phyloP scores from a whole-genome alignment of 73 alveolate genomes.

The Effrenium voratum region DNA sequence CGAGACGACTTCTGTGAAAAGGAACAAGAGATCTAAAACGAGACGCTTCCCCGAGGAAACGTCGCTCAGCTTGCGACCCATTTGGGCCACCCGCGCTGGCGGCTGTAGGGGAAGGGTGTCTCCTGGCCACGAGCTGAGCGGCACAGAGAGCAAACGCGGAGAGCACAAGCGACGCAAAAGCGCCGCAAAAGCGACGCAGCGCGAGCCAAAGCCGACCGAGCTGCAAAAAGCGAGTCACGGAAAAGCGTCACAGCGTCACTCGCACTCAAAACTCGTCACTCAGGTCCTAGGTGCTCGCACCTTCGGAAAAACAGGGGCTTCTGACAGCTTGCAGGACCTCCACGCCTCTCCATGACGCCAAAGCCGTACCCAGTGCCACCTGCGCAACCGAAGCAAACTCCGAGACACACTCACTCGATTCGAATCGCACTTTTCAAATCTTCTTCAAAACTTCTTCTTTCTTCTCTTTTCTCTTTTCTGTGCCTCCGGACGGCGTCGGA shows the following conservation, averaged over 20 bases:
- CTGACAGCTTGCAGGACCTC: not conserved
- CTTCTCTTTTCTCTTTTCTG: not conserved
- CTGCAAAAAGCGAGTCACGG: no score
- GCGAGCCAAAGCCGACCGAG: no score
- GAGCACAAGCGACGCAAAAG: no score
- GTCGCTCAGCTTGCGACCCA: no score
- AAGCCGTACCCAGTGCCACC: not conserved
- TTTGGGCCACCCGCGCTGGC: conserved; percentile 30
- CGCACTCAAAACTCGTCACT: no score
- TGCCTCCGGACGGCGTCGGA: conserved; percentile 26
- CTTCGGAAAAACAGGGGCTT: no score
- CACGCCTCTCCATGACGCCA: not conserved
- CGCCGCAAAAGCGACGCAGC: no score
- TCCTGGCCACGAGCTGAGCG: no score
- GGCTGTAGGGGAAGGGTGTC: not conserved
- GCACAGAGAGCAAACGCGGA: no score
- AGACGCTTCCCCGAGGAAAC: no score
- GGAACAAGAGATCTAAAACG: not conserved
- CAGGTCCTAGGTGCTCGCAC: no score
- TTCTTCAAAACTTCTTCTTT: not conserved
- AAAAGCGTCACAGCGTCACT: no score
- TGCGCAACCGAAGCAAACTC: not conserved
- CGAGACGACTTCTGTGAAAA: not conserved
- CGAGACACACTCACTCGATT: not conserved
- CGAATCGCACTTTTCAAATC: not conserved